phyloP scores from a whole-genome alignment of 192 early-diverging fungal genomes.

The Obelidium mucronatum region DNA sequence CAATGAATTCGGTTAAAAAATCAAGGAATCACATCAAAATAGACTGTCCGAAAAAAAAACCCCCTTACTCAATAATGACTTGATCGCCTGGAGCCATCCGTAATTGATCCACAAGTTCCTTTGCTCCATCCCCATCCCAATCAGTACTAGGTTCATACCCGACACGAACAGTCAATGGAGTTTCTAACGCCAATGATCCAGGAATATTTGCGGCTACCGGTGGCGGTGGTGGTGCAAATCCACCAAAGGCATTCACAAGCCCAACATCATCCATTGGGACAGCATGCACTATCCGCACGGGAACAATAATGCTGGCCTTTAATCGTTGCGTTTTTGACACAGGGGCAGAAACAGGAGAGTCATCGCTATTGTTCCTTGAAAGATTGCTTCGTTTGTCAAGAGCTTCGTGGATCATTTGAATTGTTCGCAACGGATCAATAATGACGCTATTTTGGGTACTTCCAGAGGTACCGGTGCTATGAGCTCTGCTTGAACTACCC shows the following conservation, averaged over 20 bases:
- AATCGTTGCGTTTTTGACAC: background rate
- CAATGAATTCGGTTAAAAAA: too few species aligned
- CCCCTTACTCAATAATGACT: slow-evolving; percentile 20
- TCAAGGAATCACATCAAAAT: too few species aligned
- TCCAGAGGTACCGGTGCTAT: slow-evolving; percentile 1
- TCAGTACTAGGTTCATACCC: slow-evolving; percentile 24
- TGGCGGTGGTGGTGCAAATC: background rate
- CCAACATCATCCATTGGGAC: slow-evolving; percentile 13
- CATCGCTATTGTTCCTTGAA: background rate
- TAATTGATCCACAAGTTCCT: slow-evolving; percentile 19
- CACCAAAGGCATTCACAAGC: slow-evolving; percentile 25
- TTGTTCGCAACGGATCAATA: slow-evolving; percentile 30
- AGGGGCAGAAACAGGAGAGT: background rate
- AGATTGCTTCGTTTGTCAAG: slow-evolving; percentile 16
- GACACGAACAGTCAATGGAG: slow-evolving; percentile 19
- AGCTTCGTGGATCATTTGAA: slow-evolving; percentile 34
- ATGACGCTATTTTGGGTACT: slow-evolving; percentile 29
- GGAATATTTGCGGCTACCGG: background rate
- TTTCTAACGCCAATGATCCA: background rate
- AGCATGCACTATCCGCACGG: slow-evolving; percentile 19
- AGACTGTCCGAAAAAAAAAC: background rate
- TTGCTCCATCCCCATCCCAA: background rate
- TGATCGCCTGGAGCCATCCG: slow-evolving; percentile 25
- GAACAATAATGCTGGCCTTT: slow-evolving; percentile 34
- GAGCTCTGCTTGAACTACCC: background rate